These are phyloP conservation scores for Lasiosphaeria hispida DNA, from an alignment of 495 filamentous ascomycete species.

Conservation along the genomic window DNA sequence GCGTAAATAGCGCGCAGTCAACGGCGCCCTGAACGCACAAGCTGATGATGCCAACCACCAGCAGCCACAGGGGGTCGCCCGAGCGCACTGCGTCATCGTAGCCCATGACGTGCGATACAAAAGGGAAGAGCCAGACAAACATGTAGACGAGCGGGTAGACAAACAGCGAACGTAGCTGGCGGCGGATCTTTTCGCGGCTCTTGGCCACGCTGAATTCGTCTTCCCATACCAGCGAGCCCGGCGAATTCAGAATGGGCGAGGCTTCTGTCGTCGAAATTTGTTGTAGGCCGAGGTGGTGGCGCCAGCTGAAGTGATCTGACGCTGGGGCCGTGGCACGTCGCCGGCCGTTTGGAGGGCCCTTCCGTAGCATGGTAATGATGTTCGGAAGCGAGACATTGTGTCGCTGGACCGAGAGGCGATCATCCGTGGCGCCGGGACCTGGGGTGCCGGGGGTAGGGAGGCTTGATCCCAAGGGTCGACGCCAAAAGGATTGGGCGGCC, in stretches of 20 bases:
- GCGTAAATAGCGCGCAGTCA: constrained; percentile 63
- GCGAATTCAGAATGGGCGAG: constrained; percentile 12
- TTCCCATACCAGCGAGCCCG: constrained; percentile 1
- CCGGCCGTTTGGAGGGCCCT: constrained; percentile 6
- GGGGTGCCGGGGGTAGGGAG: not conserved
- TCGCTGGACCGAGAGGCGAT: not conserved
- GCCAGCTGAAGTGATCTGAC: not conserved
- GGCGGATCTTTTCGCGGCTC: constrained; percentile 55
- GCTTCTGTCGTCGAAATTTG: not conserved
- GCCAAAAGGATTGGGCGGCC: constrained; percentile 6
- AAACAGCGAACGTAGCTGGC: constrained; percentile 67
- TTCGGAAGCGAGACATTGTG: constrained; percentile 22
- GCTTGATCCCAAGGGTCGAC: constrained; percentile 4
- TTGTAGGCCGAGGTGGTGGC: constrained; percentile 5
- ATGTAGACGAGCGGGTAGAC: constrained; percentile 70
- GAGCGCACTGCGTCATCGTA: constrained; percentile 49
- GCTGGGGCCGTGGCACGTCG: not conserved
- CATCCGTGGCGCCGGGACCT: not conserved
- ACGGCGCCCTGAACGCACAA: constrained; percentile 61
- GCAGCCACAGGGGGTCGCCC: constrained; percentile 54
- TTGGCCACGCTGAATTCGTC: constrained; percentile 30
- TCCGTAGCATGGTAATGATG: constrained; percentile 22
- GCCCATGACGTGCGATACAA: constrained; percentile 57
- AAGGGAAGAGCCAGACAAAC: constrained; percentile 71
- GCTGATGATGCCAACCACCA: constrained; percentile 52